Evolutionary conservation across 2,329 filamentous ascomycete species (phyloP).

Genomic region (Ceratocystis colombiana): DNA sequence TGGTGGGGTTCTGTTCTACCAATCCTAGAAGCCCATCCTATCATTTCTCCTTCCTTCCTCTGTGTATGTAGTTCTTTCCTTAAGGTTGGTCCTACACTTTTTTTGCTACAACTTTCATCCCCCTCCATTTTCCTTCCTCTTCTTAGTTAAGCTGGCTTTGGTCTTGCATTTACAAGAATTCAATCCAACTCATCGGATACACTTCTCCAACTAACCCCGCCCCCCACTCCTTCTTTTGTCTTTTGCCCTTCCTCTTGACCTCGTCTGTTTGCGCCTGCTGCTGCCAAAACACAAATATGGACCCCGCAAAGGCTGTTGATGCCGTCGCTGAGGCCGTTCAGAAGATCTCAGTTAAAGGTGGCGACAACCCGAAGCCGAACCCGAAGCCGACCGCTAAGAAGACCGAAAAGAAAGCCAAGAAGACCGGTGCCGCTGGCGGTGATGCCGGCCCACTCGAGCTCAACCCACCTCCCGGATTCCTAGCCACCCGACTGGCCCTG

Average conservation of each 20-base stretch:
- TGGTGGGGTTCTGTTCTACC: conserved; percentile 15
- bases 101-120: neutral
- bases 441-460: conserved; percentile 39
- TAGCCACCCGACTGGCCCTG: conserved; percentile 64
- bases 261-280: neutral
- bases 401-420: conserved; percentile 42
- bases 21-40: neutral
- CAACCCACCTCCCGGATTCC: conserved; percentile 57
- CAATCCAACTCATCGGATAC: neutral
- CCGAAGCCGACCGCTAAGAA: conserved; percentile 31
- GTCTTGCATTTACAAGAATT: neutral
- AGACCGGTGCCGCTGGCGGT: conserved; percentile 34
- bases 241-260: neutral
- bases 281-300: conserved; percentile 34
- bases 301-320: conserved; percentile 40
- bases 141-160: conserved; percentile 1
- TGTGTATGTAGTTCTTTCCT: neutral
- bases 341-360: conserved; percentile 46
- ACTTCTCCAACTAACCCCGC: neutral
- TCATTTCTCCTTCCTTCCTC: neutral
- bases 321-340: conserved; percentile 49
- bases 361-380: conserved; percentile 26
- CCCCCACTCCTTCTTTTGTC: neutral
- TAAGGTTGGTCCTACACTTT: neutral
- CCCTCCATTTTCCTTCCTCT: neutral